phyloP scores from a whole-genome alignment of 2,329 filamentous ascomycete genomes.

The Epichloe amarillans region DNA sequence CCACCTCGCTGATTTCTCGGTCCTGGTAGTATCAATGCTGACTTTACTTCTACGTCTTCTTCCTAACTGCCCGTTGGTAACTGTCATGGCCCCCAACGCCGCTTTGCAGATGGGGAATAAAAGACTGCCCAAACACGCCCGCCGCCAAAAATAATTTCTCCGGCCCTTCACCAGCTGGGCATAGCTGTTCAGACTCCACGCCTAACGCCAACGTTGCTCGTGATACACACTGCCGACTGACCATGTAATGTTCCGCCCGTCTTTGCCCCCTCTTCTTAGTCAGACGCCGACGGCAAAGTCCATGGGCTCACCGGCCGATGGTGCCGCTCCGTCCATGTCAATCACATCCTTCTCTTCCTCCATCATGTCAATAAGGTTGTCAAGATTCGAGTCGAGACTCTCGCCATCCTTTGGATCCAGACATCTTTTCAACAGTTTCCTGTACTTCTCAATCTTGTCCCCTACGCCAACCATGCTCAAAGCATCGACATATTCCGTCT shows the following conservation, averaged over 20 bases:
- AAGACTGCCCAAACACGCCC: neutral
- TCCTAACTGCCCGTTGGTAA: neutral
- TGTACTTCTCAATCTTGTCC: constrained; percentile 62
- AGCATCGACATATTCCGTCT: constrained; percentile 55
- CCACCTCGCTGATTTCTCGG: too few relatives aligned
- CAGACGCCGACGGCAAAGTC: constrained; percentile 11
- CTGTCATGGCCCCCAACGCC: neutral
- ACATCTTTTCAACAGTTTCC: constrained; percentile 53
- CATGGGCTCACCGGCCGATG: constrained; percentile 18
- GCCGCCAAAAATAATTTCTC: neutral
- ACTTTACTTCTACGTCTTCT: too few relatives aligned
- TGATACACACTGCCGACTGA: neutral
- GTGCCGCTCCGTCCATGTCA: constrained; percentile 18
- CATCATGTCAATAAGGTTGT: constrained; percentile 49
- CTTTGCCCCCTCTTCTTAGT: neutral
- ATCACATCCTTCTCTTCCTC: constrained; percentile 44
- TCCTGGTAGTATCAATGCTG: too few relatives aligned
- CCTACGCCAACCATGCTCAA: constrained; percentile 56
- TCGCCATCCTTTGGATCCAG: constrained; percentile 54
- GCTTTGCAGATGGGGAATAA: neutral
- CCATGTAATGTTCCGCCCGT: neutral
- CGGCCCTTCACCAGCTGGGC: neutral
- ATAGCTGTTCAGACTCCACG: neutral
- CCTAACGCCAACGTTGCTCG: neutral
- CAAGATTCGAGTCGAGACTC: constrained; percentile 51